Conservation (phyloP, 164 flowering plant species). For the Santalum album region DNA sequence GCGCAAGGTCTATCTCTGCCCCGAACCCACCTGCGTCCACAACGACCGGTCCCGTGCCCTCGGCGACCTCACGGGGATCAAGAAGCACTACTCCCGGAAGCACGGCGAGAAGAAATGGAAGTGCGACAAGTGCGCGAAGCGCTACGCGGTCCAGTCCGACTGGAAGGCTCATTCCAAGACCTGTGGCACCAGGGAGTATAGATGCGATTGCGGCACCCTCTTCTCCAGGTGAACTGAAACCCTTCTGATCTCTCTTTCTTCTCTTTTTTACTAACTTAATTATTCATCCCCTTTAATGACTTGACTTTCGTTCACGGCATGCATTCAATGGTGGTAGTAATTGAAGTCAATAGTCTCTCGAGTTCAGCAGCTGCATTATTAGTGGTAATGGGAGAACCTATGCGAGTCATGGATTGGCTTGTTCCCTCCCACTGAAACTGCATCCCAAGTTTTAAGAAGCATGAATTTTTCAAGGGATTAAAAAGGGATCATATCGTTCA, state of each 20-base stretch:
- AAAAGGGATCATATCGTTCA: too few species aligned
- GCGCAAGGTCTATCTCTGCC: slow-evolving; percentile 76
- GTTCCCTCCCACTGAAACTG: too few species aligned
- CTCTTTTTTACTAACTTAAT: too few species aligned
- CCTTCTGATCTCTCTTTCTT: neutral
- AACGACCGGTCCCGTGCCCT: slow-evolving; percentile 84
- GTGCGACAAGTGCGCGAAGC: slow-evolving; percentile 84
- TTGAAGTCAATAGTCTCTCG: too few species aligned
- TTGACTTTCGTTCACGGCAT: neutral
- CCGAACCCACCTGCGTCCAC: slow-evolving; percentile 86
- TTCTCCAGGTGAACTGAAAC: slow-evolving; percentile 59
- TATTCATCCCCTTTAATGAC: neutral
- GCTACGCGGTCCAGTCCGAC: slow-evolving; percentile 85
- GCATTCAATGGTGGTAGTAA: too few species aligned
- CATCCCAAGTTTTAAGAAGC: too few species aligned
- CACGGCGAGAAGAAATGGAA: slow-evolving; percentile 95
- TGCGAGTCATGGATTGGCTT: too few species aligned
- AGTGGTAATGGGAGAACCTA: too few species aligned
- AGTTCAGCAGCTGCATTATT: too few species aligned
- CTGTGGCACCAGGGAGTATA: slow-evolving; percentile 75
- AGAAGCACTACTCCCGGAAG: slow-evolving; percentile 76
- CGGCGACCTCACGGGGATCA: slow-evolving; percentile 90
- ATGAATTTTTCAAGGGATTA: too few species aligned
- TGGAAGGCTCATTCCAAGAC: slow-evolving; percentile 95
- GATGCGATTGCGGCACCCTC: slow-evolving; percentile 90